Evolutionary conservation across 352 stramenopile genomes (phyloP), one percentile per base, ranked within the genome.

Genomic region (Blastocystis sp.): DNA sequence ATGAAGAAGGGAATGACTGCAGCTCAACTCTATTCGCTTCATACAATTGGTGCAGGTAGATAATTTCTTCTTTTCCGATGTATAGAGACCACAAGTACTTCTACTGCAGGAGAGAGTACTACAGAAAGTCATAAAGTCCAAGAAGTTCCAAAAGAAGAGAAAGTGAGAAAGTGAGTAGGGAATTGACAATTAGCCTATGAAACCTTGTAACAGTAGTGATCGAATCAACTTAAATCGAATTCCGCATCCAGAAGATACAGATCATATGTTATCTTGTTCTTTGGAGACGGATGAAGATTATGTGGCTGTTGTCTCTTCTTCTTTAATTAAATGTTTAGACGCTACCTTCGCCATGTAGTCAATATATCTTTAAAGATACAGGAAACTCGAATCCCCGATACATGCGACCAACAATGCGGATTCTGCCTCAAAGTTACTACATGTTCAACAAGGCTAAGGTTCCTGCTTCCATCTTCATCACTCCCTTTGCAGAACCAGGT

Each of bases 161-260:
- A 84, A 27, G 73, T 84, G 42, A 27, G 53, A 17, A 17, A 58
- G 13, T 27, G 3, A 19, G 37, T 60, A 17, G 15, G 15, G 59
- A 42, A 30, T 44, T 68, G 30, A 51, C 13, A 3, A 13, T 35
- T 54, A 84, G 73, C 73, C 73, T 22, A 58, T 66, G 51, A 84
- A 84, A 66, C n/a, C 53, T n/a, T n/a, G 9, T 13, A 84, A 48
- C 42, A 40, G 30, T 13, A 89, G 69, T 51, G 78, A 89, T 40
- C 57, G 58, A 27, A 79, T 89, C 42, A 79, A 89, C 17, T 53
- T 89, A 27, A 89, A 89, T 27, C 60, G 66, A 17, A 89, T 89
- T 64, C 78, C 78, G 0, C 78, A 89, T 42, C 78, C 78, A 22
- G 66, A 89, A 48, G 60, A 89, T 33, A 56, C 60, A 19, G 60